These are phyloP conservation scores for Crithidia brevicula DNA, from an alignment of 208 protist genomes.

Conservation along the genomic window DNA sequence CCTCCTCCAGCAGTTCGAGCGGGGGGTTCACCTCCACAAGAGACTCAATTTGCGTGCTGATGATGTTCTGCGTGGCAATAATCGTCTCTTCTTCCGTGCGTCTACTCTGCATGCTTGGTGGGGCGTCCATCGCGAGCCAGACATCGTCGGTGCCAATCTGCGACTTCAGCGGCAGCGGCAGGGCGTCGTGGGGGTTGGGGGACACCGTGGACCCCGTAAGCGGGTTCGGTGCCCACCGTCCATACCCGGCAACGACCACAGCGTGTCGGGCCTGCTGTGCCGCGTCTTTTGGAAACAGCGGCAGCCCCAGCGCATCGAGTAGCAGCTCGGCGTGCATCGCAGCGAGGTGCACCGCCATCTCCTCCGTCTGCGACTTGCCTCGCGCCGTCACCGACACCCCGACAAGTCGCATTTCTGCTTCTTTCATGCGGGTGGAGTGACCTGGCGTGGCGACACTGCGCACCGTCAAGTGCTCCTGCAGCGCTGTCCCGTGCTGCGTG, in stretches of 20 bases:
- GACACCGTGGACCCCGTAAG: conserved; percentile 21
- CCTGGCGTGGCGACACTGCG: conserved; percentile 40
- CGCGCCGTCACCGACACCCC: conserved; percentile 38
- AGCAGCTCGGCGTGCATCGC: conserved; percentile 87
- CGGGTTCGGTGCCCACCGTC: conserved; percentile 75
- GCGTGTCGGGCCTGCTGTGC: conserved; percentile 69
- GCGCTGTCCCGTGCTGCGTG: conserved; percentile 47
- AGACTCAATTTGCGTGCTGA: conserved; percentile 50
- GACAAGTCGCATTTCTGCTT: conserved; percentile 59
- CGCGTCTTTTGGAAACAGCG: conserved; percentile 61
- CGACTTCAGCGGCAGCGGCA: conserved; percentile 80
- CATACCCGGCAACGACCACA: conserved; percentile 51
- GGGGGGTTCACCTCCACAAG: conserved; percentile 74
- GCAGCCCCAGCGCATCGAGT: conserved; percentile 61
- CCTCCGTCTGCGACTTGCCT: conserved; percentile 65
- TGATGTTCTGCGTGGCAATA: conserved; percentile 55
- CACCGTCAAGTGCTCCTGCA: conserved; percentile 43
- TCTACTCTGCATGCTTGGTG: conserved; percentile 4
- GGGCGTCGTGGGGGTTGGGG: conserved; percentile 47
- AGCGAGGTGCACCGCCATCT: conserved; percentile 68
- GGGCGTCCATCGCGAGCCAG: conserved; percentile 46
- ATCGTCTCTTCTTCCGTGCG: conserved; percentile 65
- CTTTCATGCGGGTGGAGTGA: conserved; percentile 47
- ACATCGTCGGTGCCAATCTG: conserved; percentile 70
- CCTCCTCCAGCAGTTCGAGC: conserved; percentile 50